Evolutionary conservation across 129 eudicot species (phyloP), one percentile per base, ranked within the genome.

Genomic region (carrot (Daucus carota)): DNA sequence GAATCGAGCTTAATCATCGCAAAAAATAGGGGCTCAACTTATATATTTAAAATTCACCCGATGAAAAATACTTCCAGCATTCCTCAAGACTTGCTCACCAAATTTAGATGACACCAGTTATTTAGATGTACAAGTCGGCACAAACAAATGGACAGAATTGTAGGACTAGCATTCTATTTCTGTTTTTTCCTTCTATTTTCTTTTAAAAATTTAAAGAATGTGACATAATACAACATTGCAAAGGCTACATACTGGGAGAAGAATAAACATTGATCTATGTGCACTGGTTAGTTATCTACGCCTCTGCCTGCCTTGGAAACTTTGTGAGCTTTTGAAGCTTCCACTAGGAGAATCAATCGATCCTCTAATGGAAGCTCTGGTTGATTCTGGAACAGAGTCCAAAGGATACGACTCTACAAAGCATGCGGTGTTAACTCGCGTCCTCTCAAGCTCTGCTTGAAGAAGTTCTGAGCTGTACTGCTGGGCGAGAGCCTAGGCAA

Each of bases 351-450:
- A 87, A 32, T 84, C 93, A 81, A 84, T 70, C 14, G 91, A 45
- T 32, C 96, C 92, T 82, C 89, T 83, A 54, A 89, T 86, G 33
- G 99, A 89, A 28, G 88, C 91, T 82, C 88, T 91, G 38, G 86
- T 87, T 47, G 88, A 75, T 77, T 86, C 82, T 15, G 91, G 92
- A 28, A 81, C 87, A 12, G 90, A 76, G 74, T 84, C 96, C 42
- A 87, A 31, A 6, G 91, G 87, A 48, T 85, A 77, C 3, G 89
- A 87, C 71, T 91, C 99, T 72, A 82, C 82, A 86, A 95, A 95
- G 86, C 99, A 95, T 24, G 99, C 96, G 1, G 99, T 89, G 74
- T 95, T 95, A 50, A 95, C 77, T 45, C 95, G 83, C 2, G 97
- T 95, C 86, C 99, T 86, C 81, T 95, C 94, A 3, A 95, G 94